These are phyloP conservation scores for Nakazawaea holstii DNA, from an alignment of 805 yeast genomes.

Conservation along the genomic window DNA sequence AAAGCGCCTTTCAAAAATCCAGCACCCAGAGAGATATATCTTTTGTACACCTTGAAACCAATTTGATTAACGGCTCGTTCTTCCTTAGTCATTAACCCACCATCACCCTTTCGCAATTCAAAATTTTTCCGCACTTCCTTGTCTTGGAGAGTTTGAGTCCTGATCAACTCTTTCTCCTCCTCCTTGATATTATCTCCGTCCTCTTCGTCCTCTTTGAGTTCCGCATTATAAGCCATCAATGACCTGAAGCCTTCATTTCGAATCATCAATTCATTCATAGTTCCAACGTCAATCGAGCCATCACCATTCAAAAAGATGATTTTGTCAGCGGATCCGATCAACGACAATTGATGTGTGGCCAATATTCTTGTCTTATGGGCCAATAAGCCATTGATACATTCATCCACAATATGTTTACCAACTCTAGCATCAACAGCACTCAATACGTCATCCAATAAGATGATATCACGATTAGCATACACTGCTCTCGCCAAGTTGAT, in stretches of 20 bases:
- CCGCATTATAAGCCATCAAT: conserved; percentile 33
- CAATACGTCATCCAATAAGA: conserved; percentile 58
- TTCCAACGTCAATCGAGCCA: conserved; percentile 56
- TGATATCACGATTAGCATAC: conserved; percentile 53
- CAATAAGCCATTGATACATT: conserved; percentile 59
- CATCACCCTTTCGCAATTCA: conserved; percentile 19
- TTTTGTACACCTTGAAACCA: conserved; percentile 38
- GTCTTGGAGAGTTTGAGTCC: conserved; percentile 15
- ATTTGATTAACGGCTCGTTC: conserved; percentile 55
- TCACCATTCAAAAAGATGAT: conserved; percentile 66
- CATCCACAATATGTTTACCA: conserved; percentile 46
- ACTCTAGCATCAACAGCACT: conserved; percentile 75
- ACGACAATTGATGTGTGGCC: conserved; percentile 80
- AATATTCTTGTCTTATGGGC: conserved; percentile 58
- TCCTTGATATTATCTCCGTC: conserved; percentile 21
- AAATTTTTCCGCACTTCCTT: conserved; percentile 14
- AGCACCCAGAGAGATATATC: conserved; percentile 50
- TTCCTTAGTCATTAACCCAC: conserved; percentile 41
- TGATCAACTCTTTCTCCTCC: conserved; percentile 18
- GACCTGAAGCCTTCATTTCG: conserved; percentile 30
- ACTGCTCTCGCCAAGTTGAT: conserved; percentile 65
- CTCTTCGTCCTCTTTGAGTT: conserved; percentile 24
- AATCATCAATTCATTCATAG: conserved; percentile 44
- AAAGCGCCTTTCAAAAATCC: conserved; percentile 33
- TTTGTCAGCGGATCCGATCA: conserved; percentile 64